A percentile compares a stretch with the other conserved stretches of the same genome.
These are phyloP conservation scores for Monsonia emarginata DNA, from an alignment of 441 rosid species.

Conservation along the genomic window DNA sequence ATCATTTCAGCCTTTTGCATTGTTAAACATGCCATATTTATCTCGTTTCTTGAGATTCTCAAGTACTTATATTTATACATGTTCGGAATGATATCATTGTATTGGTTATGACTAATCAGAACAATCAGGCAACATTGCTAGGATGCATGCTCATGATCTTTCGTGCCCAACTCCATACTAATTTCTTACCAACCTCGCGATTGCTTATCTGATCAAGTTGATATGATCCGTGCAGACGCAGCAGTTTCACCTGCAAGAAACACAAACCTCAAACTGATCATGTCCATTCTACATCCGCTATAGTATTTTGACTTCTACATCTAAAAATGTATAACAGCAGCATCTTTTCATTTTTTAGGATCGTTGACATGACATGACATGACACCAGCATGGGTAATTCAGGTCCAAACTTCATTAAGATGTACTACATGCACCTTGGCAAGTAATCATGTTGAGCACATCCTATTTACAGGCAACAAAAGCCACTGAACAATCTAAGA, in stretches of 20 bases:
- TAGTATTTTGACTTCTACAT: not conserved
- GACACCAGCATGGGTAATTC: not conserved
- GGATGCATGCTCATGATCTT: not conserved
- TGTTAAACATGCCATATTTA: not conserved
- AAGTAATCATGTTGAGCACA: not conserved
- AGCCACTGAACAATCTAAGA: not conserved
- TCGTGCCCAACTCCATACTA: conserved; percentile 4
- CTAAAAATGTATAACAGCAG: not conserved
- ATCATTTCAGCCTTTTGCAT: not conserved
- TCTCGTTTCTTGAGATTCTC: too few relatives aligned
- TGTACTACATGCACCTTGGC: not conserved
- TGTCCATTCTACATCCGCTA: conserved; percentile 5
- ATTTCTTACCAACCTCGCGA: conserved; percentile 62
- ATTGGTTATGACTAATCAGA: too few relatives aligned
- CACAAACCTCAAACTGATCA: not conserved
- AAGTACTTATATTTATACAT: too few relatives aligned
- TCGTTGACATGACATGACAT: not conserved
- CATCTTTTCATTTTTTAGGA: not conserved
- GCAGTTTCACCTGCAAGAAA: conserved; percentile 58
- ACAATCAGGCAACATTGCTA: not conserved
- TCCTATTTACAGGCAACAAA: not conserved
- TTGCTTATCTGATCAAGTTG: conserved; percentile 73
- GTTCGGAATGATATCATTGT: too few relatives aligned
- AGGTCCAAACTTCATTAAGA: not conserved
- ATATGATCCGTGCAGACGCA: conserved; percentile 82